Conservation (phyloP, 2,329 filamentous ascomycete genomes). For the Fusarium brachygibbosum region DNA sequence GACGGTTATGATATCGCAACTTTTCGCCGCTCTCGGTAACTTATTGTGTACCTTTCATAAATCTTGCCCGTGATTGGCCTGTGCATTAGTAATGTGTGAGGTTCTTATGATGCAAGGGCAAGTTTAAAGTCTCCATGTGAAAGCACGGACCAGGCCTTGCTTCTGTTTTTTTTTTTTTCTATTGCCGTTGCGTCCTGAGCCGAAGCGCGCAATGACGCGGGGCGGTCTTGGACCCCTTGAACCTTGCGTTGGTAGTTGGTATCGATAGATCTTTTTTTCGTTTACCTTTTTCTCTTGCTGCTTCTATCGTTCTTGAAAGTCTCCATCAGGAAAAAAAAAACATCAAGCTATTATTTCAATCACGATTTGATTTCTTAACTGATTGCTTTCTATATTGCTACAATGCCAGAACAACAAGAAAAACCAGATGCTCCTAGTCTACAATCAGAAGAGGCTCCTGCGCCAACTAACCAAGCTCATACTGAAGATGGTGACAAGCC, state of each 20-base stretch:
- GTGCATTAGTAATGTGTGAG: conserved; percentile 53
- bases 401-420: conserved; percentile 36
- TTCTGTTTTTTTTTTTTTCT: background rate
- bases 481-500: conserved; percentile 4
- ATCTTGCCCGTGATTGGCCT: conserved; percentile 43
- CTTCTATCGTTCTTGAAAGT: background rate
- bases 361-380: background rate
- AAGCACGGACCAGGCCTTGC: conserved; percentile 26
- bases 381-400: background rate
- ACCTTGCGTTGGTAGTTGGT: conserved; percentile 16
- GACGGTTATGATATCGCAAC: conserved; percentile 40
- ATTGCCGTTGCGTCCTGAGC: conserved; percentile 5
- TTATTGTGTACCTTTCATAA: conserved; percentile 17
- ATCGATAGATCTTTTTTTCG: background rate
- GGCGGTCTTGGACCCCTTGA: conserved; percentile 28
- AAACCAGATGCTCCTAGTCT: conserved; percentile 8
- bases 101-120: conserved; percentile 51
- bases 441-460: conserved; percentile 8
- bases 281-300: conserved; percentile 2
- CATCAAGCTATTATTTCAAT: background rate
- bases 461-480: conserved; percentile 3
- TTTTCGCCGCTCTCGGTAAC: conserved; percentile 49
- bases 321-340: background rate
- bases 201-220: conserved; percentile 38
- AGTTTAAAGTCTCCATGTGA: background rate